Evolutionary conservation across 129 eudicot species (phyloP).

Genomic region (Oenanthe sinensis): DNA sequence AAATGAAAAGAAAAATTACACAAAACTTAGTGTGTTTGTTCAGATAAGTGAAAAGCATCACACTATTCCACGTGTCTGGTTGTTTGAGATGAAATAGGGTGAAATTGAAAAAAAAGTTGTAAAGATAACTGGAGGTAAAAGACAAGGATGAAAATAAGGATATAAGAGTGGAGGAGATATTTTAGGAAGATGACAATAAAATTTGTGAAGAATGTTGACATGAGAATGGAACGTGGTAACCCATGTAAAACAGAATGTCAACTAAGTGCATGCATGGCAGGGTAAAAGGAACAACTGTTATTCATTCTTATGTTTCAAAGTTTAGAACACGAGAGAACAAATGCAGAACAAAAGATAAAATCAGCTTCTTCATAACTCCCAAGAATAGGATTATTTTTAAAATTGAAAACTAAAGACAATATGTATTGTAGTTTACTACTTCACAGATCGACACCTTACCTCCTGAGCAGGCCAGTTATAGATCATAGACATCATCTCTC

Average conservation of each 20-base stretch:
- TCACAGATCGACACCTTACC: conserved; percentile 31
- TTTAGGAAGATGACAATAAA: neutral
- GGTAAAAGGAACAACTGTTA: neutral
- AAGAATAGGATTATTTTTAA: neutral
- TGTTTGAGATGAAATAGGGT: neutral
- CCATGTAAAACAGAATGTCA: neutral
- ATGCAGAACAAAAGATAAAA: neutral
- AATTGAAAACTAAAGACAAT: neutral
- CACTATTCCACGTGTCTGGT: neutral
- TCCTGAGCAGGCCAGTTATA: conserved; percentile 92
- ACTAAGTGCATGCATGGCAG: neutral
- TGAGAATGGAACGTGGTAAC: neutral
- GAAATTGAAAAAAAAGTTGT: neutral
- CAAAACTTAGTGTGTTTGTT: neutral
- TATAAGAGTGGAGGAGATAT: neutral
- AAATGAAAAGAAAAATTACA: neutral
- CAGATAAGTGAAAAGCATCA: neutral
- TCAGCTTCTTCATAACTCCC: conserved; percentile 1
- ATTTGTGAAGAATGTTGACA: neutral
- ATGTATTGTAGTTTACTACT: neutral
- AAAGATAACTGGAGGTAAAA: neutral
- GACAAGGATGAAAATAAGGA: neutral
- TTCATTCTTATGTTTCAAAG: neutral
- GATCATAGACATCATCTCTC: conserved; percentile 99
- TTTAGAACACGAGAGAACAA: neutral